Conservation (phyloP, 306 rosid species). For the Quercus glauca region DNA sequence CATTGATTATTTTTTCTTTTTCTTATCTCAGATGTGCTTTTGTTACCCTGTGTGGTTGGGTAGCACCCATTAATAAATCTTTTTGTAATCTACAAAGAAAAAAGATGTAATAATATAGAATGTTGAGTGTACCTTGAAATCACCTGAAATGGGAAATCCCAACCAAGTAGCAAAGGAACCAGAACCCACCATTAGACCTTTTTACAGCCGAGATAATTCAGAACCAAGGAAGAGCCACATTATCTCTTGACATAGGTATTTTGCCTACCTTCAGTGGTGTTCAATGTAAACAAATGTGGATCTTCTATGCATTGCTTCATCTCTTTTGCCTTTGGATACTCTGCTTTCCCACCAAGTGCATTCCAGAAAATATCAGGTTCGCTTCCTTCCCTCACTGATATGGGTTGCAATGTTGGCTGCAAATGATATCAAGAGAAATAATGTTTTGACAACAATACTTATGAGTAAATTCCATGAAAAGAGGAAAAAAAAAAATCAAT, state of each 20-base stretch:
- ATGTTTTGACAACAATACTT: neutral
- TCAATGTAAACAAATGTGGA: slow-evolving; percentile 73
- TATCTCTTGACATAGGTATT: slow-evolving; percentile 27
- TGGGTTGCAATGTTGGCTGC: slow-evolving; percentile 79
- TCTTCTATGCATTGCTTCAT: slow-evolving; percentile 66
- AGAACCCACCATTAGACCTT: slow-evolving; percentile 61
- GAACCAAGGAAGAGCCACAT: slow-evolving; percentile 51
- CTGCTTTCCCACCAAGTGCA: slow-evolving; percentile 68
- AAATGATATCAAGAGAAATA: slow-evolving; percentile 23
- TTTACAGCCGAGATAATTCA: slow-evolving; percentile 52
- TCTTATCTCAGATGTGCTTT: neutral
- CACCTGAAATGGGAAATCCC: slow-evolving; percentile 61
- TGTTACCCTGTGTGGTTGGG: neutral
- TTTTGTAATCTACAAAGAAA: neutral
- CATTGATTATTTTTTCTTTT: neutral
- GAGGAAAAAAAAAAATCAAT: neutral
- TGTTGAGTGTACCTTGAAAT: slow-evolving; percentile 65
- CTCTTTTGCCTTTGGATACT: slow-evolving; percentile 75
- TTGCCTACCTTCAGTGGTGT: slow-evolving; percentile 62
- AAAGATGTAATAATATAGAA: neutral
- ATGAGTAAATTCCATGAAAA: slow-evolving; percentile 9
- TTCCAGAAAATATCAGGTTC: slow-evolving; percentile 85
- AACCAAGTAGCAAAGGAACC: slow-evolving; percentile 53
- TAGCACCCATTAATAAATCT: neutral
- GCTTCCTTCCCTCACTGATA: slow-evolving; percentile 89